Percentiles rank a stretch among this genome's conserved stretches.
These are phyloP conservation scores for Tripidium arundinaceum DNA, from an alignment of 202 grass and related monocot species.

Conservation along the genomic window DNA sequence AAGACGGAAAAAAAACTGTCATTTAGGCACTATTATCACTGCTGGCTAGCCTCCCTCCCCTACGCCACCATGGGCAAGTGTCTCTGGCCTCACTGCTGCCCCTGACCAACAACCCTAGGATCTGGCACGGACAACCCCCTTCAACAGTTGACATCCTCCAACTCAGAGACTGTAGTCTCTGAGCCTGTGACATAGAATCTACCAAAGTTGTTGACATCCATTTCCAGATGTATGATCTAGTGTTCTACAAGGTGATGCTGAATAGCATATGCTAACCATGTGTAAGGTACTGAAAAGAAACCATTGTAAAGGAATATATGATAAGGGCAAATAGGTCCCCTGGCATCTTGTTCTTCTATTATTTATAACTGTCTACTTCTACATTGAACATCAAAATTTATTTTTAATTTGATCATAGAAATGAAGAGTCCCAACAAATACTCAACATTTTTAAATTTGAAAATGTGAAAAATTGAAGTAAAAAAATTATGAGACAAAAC, in stretches of 20 bases:
- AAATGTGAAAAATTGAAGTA: neutral
- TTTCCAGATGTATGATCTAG: neutral
- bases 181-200: neutral
- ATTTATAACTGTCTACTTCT: neutral
- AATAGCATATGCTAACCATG: neutral
- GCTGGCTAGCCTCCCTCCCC: neutral
- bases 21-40: neutral
- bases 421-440: conserved; percentile 13
- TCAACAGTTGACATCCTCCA: neutral
- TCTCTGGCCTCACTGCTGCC: neutral
- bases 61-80: neutral
- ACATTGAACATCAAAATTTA: neutral
- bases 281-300: neutral
- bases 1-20: neutral
- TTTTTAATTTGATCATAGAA: conserved; percentile 20
- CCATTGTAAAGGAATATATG: neutral
- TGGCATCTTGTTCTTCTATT: neutral
- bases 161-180: neutral
- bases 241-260: neutral
- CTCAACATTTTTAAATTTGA: neutral
- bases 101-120: neutral
- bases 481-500: conserved; percentile 30
- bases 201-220: neutral
- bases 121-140: neutral
- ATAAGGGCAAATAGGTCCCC: neutral